Percentiles rank a stretch among this genome's conserved stretches.
These are phyloP conservation scores for Epichloe glyceriae DNA, from an alignment of 2,329 filamentous ascomycete species.

Conservation along the genomic window DNA sequence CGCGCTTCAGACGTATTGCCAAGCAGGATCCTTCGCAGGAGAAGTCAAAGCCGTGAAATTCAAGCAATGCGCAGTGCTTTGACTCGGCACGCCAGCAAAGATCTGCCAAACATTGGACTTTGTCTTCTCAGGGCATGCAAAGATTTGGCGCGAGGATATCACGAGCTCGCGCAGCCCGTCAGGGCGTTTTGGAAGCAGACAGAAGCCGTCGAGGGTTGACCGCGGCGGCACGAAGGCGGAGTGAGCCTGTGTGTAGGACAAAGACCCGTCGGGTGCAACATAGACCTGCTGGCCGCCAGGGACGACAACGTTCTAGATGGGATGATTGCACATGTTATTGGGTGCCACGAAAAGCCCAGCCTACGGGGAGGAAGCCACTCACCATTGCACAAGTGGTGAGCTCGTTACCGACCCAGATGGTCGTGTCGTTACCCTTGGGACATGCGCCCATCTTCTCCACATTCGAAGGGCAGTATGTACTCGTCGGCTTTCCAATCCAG, in stretches of 20 bases:
- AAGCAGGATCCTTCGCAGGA: too few relatives aligned
- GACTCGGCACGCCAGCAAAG: too few relatives aligned
- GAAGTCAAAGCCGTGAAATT: too few relatives aligned
- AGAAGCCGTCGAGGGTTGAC: neutral
- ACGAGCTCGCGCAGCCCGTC: neutral
- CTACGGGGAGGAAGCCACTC: neutral
- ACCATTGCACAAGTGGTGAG: neutral
- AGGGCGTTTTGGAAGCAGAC: neutral
- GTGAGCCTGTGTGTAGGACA: neutral
- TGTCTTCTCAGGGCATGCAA: neutral
- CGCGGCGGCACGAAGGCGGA: neutral
- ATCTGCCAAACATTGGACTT: neutral
- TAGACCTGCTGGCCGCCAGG: neutral
- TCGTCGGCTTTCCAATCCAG: neutral
- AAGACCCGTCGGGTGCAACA: neutral
- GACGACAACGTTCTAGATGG: slow-evolving; percentile 11
- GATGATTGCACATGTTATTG: slow-evolving; percentile 2
- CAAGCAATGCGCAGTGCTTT: too few relatives aligned
- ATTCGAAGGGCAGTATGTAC: neutral
- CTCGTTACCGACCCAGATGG: neutral
- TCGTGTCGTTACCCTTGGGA: neutral
- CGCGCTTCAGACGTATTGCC: too few relatives aligned
- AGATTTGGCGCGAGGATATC: neutral
- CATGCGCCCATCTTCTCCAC: neutral
- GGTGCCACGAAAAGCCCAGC: neutral